phyloP scores from a whole-genome alignment of 371 early-diverging fungal genomes.

The Mucor saturninus region DNA sequence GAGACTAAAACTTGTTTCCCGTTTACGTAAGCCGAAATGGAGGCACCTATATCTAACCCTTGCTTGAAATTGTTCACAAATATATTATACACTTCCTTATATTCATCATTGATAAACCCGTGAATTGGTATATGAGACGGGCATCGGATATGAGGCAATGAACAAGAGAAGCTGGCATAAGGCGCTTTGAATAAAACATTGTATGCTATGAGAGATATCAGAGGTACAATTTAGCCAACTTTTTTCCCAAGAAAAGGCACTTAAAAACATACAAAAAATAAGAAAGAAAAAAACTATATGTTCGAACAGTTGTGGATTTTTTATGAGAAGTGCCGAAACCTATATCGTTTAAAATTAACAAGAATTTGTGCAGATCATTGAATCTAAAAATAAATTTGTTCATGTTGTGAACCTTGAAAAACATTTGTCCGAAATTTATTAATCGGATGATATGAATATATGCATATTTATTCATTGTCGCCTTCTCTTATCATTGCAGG shows the following conservation, averaged over 20 bases:
- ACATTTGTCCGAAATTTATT: too few species aligned
- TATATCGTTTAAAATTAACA: too few species aligned
- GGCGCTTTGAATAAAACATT: neutral
- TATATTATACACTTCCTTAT: conserved; percentile 30
- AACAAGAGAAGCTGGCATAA: conserved; percentile 5
- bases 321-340: too few species aligned
- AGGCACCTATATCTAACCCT: conserved; percentile 59
- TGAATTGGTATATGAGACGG: conserved; percentile 18
- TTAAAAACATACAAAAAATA: too few species aligned
- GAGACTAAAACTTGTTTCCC: conserved; percentile 64
- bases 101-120: conserved; percentile 36
- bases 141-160: conserved; percentile 1
- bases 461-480: too few species aligned
- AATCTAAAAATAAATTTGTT: too few species aligned
- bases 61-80: conserved; percentile 39
- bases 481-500: too few species aligned
- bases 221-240: neutral
- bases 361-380: too few species aligned
- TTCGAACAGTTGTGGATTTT: too few species aligned
- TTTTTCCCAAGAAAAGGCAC: neutral
- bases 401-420: too few species aligned
- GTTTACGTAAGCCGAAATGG: conserved; percentile 59
- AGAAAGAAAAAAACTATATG: too few species aligned
- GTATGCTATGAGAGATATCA: conserved; percentile 2
- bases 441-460: too few species aligned